Conservation (phyloP, 192 early-diverging fungal genomes). For the Gamsiella multidivaricata region DNA sequence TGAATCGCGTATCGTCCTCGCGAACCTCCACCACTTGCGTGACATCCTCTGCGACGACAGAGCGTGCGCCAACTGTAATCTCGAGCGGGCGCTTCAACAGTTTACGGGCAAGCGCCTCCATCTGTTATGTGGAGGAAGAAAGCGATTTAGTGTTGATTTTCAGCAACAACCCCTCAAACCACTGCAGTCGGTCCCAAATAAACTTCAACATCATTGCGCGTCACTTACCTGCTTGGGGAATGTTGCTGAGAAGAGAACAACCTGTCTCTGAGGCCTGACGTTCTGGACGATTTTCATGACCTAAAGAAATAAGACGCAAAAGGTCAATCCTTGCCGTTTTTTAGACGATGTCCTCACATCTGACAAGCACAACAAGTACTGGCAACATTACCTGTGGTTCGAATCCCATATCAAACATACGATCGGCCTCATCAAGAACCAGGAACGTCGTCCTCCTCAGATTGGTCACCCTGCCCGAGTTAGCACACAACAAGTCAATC, state of each 20-base stretch:
- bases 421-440: slow-evolving; percentile 96
- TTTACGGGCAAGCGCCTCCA: slow-evolving; percentile 95
- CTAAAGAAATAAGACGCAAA: no score
- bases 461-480: slow-evolving; percentile 89
- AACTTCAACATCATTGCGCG: no score
- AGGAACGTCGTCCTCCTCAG: slow-evolving; percentile 90
- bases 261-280: slow-evolving; percentile 88
- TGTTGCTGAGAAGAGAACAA: slow-evolving; percentile 94
- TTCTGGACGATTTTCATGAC: slow-evolving; percentile 96
- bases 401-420: slow-evolving; percentile 99
- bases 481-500: slow-evolving; percentile 89
- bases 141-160: no score
- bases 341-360: no score
- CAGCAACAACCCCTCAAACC: no score
- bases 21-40: slow-evolving; percentile 91
- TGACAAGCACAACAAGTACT: not conserved
- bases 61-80: slow-evolving; percentile 94
- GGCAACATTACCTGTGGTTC: slow-evolving; percentile 79
- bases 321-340: not conserved
- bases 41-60: slow-evolving; percentile 89
- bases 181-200: no score
- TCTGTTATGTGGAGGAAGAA: slow-evolving; percentile 51
- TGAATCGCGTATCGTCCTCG: slow-evolving; percentile 85
- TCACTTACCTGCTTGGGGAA: slow-evolving; percentile 83
- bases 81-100: slow-evolving; percentile 91